Evolutionary conservation across 371 early-diverging fungal genomes (phyloP), one percentile per base, ranked within the genome.

Genomic region (Aphelidium insulamus): DNA sequence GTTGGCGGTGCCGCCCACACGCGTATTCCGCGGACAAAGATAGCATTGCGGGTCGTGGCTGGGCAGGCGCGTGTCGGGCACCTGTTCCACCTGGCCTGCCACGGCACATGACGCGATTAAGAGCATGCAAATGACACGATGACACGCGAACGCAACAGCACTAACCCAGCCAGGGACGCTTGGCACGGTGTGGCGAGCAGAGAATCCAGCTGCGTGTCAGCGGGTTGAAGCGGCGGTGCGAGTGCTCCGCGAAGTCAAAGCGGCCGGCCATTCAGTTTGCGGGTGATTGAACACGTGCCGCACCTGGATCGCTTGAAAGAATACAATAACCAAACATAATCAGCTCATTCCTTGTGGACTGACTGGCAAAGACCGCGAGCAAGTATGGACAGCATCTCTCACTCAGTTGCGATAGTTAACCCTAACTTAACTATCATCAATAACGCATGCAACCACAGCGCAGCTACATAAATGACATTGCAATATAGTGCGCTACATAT

Each of bases 141-240:
- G n/a, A n/a, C 14, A 10, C 2, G 28, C 2, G 26, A 11, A 17
- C 7, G 26, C 26, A 26, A 21, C 26, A 19, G 26, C 39, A 33
- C 44, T 21, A 18, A 48, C 56, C 57, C 11, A 32, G 72, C 92
- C 92, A 92, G 9, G 92, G 92, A 26, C 92, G 64, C 40, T 78
- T 76, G 16, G 81, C 76, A 19, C 92, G 72, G 45, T 92, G 92
- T 9, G 92, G 92, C 6, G 87, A 87, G 49, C 83, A 82, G 15
- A 88, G 60, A 10, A 88, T 79, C 87, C 87, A 91, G 0, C 76
- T 59, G 32, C 66, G 57, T 2, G 74, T 75, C 34, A 91, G 52
- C 14, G 88, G 87, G 44, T 91, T 91, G 61, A 60, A 78, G 4
- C 92, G 70, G 21, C 76, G 62, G 46, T 86, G 87, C 19, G 81